Evolutionary conservation across 306 rosid genomes (phyloP), one percentile per base, ranked within the genome.

Genomic region (Trifolium repens): DNA sequence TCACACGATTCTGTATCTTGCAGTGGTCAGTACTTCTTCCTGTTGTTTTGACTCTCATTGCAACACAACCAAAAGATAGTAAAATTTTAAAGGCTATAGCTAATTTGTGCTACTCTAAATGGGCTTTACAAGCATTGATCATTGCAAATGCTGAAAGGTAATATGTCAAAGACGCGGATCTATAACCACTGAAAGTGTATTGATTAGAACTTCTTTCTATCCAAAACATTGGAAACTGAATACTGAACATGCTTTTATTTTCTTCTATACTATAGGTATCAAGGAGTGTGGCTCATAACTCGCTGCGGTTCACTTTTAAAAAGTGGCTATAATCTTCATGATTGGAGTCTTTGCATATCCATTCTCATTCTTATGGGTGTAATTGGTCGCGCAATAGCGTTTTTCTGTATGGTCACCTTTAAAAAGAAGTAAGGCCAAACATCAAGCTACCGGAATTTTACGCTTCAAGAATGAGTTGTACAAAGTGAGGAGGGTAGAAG

Each of bases 21-120:
- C 84, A 94, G 99, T 92, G 92, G 87, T 94, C 99, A 4, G 99
- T 93, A 40, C 93, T 94, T 66, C 88, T 94, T 80, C 96, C 99
- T 8, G 99, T 94, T 70, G 99, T 94, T 69, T 83, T 85, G 83
- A 92, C 99, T 37, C 96, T 94, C 47, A 76, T 94, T 35, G 87
- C 96, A 40, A 90, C 99, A 55, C 90, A 89, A 78, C 82, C 87
- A 7, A 83, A 81, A 52, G 85, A 82, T 34, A 78, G 87, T 73
- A 75, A 78, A 72, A 4, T 85, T 60, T 44, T 94, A 74, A 92
- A 86, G 91, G 59, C 3, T 80, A 24, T 90, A 72, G 88, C 98
- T 60, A 84, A 88, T 54, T 5, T 90, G 2, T 88, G 96, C 88
- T 94, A 94, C 80, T 81, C 99, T 9, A 94, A 89, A 85, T 94